Evolutionary conservation across 208 protist species (phyloP).

Genomic region (Wallacemonas rigidus): DNA sequence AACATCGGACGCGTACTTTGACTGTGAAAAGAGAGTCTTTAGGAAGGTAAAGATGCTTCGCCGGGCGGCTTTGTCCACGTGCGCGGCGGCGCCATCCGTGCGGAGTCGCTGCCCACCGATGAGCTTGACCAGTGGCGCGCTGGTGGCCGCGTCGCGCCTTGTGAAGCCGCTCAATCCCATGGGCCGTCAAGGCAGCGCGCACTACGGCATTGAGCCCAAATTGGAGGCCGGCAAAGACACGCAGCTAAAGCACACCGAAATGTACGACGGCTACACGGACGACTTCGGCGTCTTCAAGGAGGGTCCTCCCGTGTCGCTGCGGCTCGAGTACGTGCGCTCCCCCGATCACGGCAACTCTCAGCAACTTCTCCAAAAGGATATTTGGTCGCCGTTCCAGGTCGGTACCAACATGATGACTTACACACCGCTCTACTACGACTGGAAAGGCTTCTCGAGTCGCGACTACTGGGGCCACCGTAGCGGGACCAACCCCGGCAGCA

Average conservation of each 20-base stretch:
- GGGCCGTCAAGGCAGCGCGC: constrained; percentile 81
- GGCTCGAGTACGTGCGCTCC: constrained; percentile 90
- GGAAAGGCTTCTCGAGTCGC: constrained; percentile 81
- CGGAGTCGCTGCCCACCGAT: not conserved
- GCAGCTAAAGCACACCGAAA: constrained; percentile 90
- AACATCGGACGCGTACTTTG: too few species aligned
- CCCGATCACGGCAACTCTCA: constrained; percentile 86
- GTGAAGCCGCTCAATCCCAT: constrained; percentile 86
- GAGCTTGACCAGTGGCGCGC: not conserved
- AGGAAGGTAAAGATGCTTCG: not conserved
- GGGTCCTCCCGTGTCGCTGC: constrained; percentile 82
- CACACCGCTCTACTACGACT: constrained; percentile 92
- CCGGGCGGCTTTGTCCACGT: constrained; percentile 7
- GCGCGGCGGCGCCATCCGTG: constrained; percentile 2
- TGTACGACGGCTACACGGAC: constrained; percentile 94
- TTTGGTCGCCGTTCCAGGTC: constrained; percentile 93
- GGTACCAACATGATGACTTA: constrained; percentile 84
- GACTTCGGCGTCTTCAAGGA: constrained; percentile 94
- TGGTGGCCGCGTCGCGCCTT: constrained; percentile 24
- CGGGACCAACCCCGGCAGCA: constrained; percentile 88
- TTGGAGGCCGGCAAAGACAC: constrained; percentile 87
- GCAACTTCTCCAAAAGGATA: constrained; percentile 83
- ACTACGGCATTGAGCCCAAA: constrained; percentile 86
- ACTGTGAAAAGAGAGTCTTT: not conserved
- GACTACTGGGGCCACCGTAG: constrained; percentile 91